Conservation (phyloP, 179 eudicot genomes). For the Nepenthes alata region DNA sequence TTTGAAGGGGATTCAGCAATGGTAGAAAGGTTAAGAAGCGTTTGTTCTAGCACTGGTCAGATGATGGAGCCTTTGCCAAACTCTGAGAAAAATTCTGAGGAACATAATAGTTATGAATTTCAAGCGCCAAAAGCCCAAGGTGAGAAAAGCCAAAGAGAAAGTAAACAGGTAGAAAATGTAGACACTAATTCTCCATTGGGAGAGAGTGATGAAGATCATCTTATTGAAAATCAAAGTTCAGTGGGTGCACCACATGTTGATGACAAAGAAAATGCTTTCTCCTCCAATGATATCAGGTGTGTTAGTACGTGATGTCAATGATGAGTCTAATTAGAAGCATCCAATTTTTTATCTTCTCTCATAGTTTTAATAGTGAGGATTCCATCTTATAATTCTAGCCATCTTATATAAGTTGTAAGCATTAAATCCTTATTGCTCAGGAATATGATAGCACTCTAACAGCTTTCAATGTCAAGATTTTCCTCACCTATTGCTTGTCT, state of each 20-base stretch:
- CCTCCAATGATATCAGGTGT: slow-evolving; percentile 48
- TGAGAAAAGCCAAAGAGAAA: slow-evolving; percentile 5
- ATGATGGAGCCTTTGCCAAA: slow-evolving; percentile 13
- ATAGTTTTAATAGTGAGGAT: background rate
- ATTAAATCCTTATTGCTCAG: no score
- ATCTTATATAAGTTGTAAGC: no score
- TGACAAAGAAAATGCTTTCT: slow-evolving; percentile 69
- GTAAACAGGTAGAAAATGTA: slow-evolving; percentile 3
- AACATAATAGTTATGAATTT: slow-evolving; percentile 5
- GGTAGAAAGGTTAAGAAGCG: slow-evolving; percentile 2
- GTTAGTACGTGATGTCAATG: background rate
- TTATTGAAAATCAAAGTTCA: slow-evolving; percentile 14
- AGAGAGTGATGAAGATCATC: slow-evolving; percentile 7
- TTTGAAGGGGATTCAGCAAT: background rate
- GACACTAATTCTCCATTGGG: slow-evolving; percentile 1
- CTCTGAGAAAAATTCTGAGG: slow-evolving; percentile 7
- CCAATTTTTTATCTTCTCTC: background rate
- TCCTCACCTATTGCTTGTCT: no score
- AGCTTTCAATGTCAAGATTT: no score
- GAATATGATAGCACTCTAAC: no score
- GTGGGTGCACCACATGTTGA: slow-evolving; percentile 13
- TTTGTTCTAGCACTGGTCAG: slow-evolving; percentile 4
- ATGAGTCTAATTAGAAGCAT: background rate
- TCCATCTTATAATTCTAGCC: no score
- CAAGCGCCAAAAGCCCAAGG: slow-evolving; percentile 6